Base-by-base conservation (phyloP, 345 rosid genomes). In the Noccaea caerulescens region DNA sequence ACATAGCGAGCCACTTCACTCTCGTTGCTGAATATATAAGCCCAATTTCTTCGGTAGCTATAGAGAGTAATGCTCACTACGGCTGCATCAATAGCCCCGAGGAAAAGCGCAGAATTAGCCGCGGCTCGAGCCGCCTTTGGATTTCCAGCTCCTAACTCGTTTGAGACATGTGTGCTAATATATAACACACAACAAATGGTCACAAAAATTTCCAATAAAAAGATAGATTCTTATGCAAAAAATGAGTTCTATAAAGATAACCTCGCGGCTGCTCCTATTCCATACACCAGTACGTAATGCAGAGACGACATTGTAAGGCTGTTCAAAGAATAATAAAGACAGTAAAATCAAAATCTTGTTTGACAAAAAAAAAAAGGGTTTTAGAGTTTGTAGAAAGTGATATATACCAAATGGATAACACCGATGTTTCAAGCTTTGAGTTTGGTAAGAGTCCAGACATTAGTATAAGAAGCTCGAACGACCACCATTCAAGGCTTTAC, bases 261-360 rank as follows among this genome's bases (percentile, higher is more conserved):
- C 92, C 92, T 87, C 11, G 83, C 87, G 2, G 84, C 75, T 46
- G 87, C 85, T 68, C 84, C 82, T 44, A 86, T 47, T 23, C 84
- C 91, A 46, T 42, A 77, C 47, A 80, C 81, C 16, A 86, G 7
- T 37, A 61, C 55, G 47, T 44, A 84, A 70, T 82, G 86, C 47
- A 82, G 56, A 27, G 82, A 16, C 3, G 78, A 37, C 27, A 70
- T 76, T 23, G 83, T 80, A 10, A 86, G 75, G 81, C 86, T 82
- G 83, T 63, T 38, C 61, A 18, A 16, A 16, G 18, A 32, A 64
- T 60, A 68, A n/a, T 52, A 8, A 32, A 52, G n/a, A 10, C 1
- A 10, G 7, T 13, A 64, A 33, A 14, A 27, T 68, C 51, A 74
- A 68, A 34, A 53, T 7, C 42, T 57, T 54, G 53, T 14, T 38